Conservation (phyloP, 768 basidiomycete genomes). For the Daedaleopsis sinensis region DNA sequence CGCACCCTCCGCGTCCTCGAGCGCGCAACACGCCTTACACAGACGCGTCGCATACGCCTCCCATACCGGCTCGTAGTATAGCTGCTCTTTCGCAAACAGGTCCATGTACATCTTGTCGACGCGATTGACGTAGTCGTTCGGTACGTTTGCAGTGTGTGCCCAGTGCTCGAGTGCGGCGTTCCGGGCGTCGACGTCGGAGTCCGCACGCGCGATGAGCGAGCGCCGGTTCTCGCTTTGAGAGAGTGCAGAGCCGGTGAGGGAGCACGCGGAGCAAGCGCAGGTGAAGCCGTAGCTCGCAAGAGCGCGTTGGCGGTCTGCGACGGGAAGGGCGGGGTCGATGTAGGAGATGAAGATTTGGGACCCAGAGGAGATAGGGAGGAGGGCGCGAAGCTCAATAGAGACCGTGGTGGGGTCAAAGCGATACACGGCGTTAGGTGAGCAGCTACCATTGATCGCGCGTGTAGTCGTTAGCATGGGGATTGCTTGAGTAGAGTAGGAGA, state of each 20-base stretch:
- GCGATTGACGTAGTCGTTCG: conserved; percentile 4
- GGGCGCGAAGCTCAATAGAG: conserved; percentile 10
- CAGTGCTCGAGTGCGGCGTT: conserved; percentile 9
- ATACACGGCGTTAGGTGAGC: conserved; percentile 14
- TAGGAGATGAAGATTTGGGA: conserved; percentile 11
- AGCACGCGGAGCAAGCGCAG: conserved; percentile 10
- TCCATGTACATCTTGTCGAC: conserved; percentile 12
- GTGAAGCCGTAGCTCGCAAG: conserved; percentile 12
- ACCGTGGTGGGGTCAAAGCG: neutral
- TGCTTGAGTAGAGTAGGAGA: too few relatives aligned
- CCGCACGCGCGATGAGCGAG: conserved; percentile 7
- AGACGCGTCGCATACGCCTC: conserved; percentile 6
- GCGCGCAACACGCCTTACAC: conserved; percentile 12
- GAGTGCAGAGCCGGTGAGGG: conserved; percentile 1
- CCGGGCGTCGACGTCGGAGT: neutral
- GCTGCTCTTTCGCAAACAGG: conserved; percentile 10
- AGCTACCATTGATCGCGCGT: neutral
- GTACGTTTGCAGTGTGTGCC: neutral
- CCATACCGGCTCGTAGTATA: conserved; percentile 15
- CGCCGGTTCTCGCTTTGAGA: conserved; percentile 9
- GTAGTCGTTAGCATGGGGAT: too few relatives aligned
- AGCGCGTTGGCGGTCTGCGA: neutral
- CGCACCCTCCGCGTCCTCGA: conserved; percentile 10
- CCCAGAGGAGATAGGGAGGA: conserved; percentile 6
- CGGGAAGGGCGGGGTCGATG: conserved; percentile 10